Conservation (phyloP, 2,329 filamentous ascomycete species). For the Coniochaeta sp. region DNA sequence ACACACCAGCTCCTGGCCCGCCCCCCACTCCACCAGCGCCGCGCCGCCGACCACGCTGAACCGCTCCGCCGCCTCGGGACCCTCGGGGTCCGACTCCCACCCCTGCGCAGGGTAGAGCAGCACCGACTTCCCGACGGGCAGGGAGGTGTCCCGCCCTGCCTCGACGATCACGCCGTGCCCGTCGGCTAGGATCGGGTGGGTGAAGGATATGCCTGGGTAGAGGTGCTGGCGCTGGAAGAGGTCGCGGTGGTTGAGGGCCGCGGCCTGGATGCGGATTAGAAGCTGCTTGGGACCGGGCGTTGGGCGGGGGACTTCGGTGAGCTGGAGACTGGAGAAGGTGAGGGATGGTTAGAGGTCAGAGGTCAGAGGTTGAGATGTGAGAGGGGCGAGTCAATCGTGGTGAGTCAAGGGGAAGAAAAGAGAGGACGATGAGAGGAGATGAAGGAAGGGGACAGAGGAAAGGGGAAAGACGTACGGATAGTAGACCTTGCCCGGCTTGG, state of each 20-base stretch:
- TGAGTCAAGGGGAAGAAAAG: no score
- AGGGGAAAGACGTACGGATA: constrained; percentile 50
- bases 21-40: constrained; percentile 56
- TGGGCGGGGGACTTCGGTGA: constrained; percentile 56
- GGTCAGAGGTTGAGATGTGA: no score
- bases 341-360: constrained; percentile 4
- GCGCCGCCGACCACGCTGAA: constrained; percentile 67
- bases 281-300: constrained; percentile 59
- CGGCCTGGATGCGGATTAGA: constrained; percentile 67
- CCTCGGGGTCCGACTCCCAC: constrained; percentile 65
- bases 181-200: constrained; percentile 72
- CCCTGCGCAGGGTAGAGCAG: constrained; percentile 71
- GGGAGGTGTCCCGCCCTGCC: constrained; percentile 42
- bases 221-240: constrained; percentile 89
- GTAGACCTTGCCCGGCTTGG: constrained; percentile 80
- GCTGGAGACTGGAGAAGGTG: constrained; percentile 37
- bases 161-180: constrained; percentile 68
- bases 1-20: constrained; percentile 64
- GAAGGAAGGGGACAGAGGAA: neutral
- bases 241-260: constrained; percentile 89
- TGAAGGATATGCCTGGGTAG: constrained; percentile 79
- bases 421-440: neutral
- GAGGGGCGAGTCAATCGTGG: no score
- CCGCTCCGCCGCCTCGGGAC: constrained; percentile 56
- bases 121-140: constrained; percentile 42